Evolutionary conservation across 2,329 filamentous ascomycete species (phyloP), one percentile per base, ranked within the genome.

Genomic region (Nemania sp.): DNA sequence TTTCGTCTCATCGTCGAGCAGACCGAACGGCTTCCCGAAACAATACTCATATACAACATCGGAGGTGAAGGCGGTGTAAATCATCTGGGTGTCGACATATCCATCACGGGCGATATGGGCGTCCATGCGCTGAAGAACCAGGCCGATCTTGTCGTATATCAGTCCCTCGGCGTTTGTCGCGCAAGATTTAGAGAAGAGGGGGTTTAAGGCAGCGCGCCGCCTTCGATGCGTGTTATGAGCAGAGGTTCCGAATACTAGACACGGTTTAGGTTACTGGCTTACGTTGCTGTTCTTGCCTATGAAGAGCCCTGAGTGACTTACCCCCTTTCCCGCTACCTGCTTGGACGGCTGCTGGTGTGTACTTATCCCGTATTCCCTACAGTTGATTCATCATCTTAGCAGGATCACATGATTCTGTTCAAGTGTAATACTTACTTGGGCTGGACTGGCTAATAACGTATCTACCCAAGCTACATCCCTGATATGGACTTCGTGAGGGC

Each of bases 401-500:
- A 49, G 17, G 15, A 43, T 43, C 15, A 17, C 4, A 1, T 39
- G 2, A 5, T 2, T 11, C 6, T 18, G n/a, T 32, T 35, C 1
- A 1, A 12, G 20, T 25, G 11, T 9, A 12, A 15, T 54, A 54
- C 56, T 35, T 21, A 65, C 62, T 15, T 65, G 59, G 39, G 53
- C 48, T 17, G 56, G 35, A 20, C 49, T 37, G 12, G 29, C 52
- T 2, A 65, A 29, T 4, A 66, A 50, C 5, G 32, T 60, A 32
- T 66, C 64, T 21, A 59, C 35, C 61, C 61, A 66, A 35, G 55
- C 9, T 35, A 62, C 11, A 17, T 66, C 64, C 9, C 49, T 55
- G 20, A 65, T 49, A 39, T 65, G 64, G 50, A 85, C 75, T 66
- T 85, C 82, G 35, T 83, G 77, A 0, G 83, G 83, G 0, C 80